phyloP scores from a whole-genome alignment of 1,284 basidiomycete species.

The Irpex sp. region DNA sequence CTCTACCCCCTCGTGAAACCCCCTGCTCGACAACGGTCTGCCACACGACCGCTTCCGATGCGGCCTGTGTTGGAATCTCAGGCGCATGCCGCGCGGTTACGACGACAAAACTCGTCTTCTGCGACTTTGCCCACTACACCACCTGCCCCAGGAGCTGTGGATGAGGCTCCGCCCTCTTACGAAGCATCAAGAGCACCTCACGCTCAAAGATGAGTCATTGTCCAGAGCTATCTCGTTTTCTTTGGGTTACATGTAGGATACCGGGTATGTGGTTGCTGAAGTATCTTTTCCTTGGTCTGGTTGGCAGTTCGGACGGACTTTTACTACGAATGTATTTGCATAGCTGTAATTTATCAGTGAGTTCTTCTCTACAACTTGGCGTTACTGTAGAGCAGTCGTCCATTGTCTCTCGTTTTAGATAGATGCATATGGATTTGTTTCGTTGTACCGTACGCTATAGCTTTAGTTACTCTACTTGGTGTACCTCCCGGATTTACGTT shows the following conservation, averaged over 20 bases:
- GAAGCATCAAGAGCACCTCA: not conserved
- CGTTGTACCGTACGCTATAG: not conserved
- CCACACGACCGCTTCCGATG: not conserved
- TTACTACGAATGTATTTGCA: not conserved
- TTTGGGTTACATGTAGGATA: not conserved
- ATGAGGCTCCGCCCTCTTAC: not conserved
- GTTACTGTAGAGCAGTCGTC: not conserved
- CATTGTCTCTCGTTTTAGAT: not conserved
- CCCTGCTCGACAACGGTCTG: not conserved
- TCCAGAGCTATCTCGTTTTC: not conserved
- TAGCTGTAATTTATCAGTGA: not conserved
- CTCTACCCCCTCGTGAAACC: not conserved
- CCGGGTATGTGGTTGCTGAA: too few species aligned
- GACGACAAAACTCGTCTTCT: not conserved
- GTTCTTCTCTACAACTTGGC: not conserved
- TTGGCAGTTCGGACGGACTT: not conserved
- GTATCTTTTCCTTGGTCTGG: too few species aligned
- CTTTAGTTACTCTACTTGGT: not conserved
- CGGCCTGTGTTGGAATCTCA: not conserved
- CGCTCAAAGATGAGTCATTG: not conserved
- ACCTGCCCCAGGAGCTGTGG: not conserved
- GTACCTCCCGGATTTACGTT: too few species aligned
- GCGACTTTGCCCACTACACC: not conserved
- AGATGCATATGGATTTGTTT: not conserved
- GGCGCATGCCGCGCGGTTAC: not conserved